Evolutionary conservation across 2,329 filamentous ascomycete genomes (phyloP).

Genomic region (Claviceps sp.): DNA sequence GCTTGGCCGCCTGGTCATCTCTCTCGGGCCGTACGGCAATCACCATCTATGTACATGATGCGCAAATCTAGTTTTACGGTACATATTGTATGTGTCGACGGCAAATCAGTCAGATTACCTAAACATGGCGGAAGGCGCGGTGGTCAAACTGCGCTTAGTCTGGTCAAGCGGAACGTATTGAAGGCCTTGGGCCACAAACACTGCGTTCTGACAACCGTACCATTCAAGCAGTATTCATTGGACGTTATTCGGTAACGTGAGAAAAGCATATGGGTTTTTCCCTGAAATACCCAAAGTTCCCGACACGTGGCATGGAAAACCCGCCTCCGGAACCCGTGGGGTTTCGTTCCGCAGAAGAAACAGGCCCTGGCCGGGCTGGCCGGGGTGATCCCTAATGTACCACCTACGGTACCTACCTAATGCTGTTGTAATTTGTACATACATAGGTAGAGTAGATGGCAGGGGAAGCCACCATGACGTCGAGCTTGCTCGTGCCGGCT

Average conservation of each 20-base stretch:
- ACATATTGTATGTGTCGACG: constrained; percentile 9
- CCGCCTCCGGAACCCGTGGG: constrained; percentile 52
- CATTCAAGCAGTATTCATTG: constrained; percentile 55
- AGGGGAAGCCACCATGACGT: constrained; percentile 57
- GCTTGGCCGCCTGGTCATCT: no score
- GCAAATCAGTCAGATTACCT: constrained; percentile 8
- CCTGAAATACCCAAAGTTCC: constrained; percentile 56
- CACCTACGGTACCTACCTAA: no score
- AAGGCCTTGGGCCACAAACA: constrained; percentile 51
- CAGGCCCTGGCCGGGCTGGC: constrained; percentile 50
- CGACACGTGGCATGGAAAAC: constrained; percentile 61
- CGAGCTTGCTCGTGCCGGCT: constrained; percentile 63
- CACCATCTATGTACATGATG: background rate
- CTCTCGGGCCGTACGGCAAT: no score
- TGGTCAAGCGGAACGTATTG: constrained; percentile 8
- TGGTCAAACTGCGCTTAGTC: constrained; percentile 18
- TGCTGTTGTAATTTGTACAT: no score
- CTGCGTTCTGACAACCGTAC: constrained; percentile 55
- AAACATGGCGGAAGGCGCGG: constrained; percentile 8
- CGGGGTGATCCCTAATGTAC: constrained; percentile 41
- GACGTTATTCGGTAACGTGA: constrained; percentile 49
- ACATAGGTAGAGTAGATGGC: constrained; percentile 31
- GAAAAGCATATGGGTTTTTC: constrained; percentile 72
- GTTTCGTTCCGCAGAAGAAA: constrained; percentile 59
- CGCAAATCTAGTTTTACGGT: background rate